Percentiles rank a stretch among this genome's conserved stretches.
Conservation (phyloP, 2,329 filamentous ascomycete genomes). For the Myriosclerotinia scirpicola region DNA sequence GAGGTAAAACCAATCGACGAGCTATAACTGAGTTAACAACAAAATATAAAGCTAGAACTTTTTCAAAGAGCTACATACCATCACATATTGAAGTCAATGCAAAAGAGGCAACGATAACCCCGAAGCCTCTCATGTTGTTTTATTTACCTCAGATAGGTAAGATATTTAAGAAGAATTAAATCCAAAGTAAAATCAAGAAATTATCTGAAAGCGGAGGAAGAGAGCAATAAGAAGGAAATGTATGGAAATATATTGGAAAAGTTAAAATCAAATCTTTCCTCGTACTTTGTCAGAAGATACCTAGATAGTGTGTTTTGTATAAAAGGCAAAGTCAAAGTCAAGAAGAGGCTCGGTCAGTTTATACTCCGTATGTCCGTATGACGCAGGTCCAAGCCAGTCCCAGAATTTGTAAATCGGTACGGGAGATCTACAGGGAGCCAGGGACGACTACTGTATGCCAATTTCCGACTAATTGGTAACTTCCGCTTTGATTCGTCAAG, state of each 20-base stretch:
- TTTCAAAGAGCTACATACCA: neutral
- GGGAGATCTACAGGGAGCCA: constrained; percentile 18
- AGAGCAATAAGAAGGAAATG: neutral
- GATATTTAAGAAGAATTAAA: neutral
- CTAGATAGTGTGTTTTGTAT: neutral
- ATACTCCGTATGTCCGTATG: constrained; percentile 4
- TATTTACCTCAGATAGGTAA: neutral
- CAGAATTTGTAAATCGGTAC: neutral
- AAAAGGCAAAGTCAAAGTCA: neutral
- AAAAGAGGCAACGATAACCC: constrained; percentile 2
- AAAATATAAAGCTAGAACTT: neutral
- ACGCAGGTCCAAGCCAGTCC: neutral
- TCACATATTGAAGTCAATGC: constrained; percentile 20
- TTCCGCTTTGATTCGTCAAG: neutral
- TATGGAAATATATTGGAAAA: neutral
- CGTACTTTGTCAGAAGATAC: neutral
- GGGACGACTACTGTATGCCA: neutral
- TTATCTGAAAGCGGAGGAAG: neutral
- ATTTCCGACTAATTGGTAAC: constrained; percentile 4
- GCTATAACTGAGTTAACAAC: constrained; percentile 41
- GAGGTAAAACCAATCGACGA: constrained; percentile 23
- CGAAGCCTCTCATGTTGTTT: constrained; percentile 20
- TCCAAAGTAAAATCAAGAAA: neutral
- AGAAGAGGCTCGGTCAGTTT: constrained; percentile 6
- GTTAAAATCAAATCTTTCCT: neutral